phyloP scores from a whole-genome alignment of 768 basidiomycete genomes.

The Termitomyces sp. region DNA sequence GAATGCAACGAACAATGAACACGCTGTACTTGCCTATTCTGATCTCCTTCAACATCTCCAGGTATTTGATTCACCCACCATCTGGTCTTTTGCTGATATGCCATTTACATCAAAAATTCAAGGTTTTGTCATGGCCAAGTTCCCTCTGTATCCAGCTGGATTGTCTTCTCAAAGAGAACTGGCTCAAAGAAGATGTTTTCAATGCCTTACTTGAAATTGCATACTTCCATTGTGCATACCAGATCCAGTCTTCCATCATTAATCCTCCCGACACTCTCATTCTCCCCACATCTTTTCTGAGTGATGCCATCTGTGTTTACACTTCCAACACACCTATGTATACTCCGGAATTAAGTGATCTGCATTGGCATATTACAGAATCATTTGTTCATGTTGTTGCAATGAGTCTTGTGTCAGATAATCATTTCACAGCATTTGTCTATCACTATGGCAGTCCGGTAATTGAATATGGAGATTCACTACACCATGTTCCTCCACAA shows the following conservation, averaged over 20 bases:
- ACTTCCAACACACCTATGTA: background rate
- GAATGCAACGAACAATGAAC: background rate
- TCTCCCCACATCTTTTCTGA: conserved; percentile 12
- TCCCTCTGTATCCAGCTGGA: conserved; percentile 18
- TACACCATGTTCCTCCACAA: background rate
- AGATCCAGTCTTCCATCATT: background rate
- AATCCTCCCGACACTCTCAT: background rate
- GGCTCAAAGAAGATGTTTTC: conserved; percentile 20
- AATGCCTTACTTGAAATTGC: conserved; percentile 17
- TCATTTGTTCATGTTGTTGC: background rate
- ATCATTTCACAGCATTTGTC: background rate
- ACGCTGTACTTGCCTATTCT: background rate
- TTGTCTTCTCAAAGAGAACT: conserved; percentile 20
- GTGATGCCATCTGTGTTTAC: background rate
- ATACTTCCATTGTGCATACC: conserved; percentile 10
- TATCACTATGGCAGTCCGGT: conserved; percentile 1
- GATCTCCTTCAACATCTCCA: background rate
- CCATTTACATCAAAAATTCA: background rate
- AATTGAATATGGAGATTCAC: conserved; percentile 15
- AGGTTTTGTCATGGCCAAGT: conserved; percentile 7
- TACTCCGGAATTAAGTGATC: background rate
- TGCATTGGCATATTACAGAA: background rate
- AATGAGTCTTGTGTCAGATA: background rate
- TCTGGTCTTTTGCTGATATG: background rate
- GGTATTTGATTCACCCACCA: background rate